These are phyloP conservation scores for Arthonia radiata DNA, from an alignment of 495 filamentous ascomycete species.

Conservation along the genomic window DNA sequence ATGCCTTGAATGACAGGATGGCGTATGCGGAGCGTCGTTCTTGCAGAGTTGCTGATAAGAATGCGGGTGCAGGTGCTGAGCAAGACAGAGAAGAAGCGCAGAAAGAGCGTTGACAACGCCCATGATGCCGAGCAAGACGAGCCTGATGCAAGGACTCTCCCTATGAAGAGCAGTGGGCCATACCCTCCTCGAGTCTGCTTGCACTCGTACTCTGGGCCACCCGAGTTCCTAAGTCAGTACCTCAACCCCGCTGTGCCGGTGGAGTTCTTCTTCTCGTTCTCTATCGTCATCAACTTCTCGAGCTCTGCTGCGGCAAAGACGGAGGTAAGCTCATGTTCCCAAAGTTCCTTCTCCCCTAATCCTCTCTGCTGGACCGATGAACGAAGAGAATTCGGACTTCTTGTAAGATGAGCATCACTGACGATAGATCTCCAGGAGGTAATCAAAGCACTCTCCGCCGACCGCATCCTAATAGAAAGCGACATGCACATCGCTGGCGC, in stretches of 20 bases:
- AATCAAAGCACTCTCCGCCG: conserved; percentile 50
- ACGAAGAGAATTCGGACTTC: no score
- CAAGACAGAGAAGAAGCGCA: conserved; percentile 28
- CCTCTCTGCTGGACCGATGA: no score
- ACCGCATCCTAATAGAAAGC: conserved; percentile 65
- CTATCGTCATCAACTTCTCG: conserved; percentile 54
- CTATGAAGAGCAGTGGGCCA: conserved; percentile 18
- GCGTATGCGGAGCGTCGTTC: no score
- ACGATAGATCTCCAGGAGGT: no score
- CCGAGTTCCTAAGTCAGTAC: conserved; percentile 54
- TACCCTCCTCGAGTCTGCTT: conserved; percentile 84
- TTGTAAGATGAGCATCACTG: no score
- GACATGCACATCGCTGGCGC: conserved; percentile 70
- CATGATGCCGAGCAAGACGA: conserved; percentile 8
- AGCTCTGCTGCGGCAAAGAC: conserved; percentile 26
- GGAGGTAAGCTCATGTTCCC: no score
- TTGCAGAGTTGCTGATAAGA: no score
- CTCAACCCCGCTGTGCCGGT: conserved; percentile 47
- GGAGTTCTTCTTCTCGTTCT: conserved; percentile 74
- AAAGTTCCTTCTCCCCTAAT: no score
- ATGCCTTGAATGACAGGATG: no score
- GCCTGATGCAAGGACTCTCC: conserved; percentile 1
- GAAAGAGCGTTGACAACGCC: conserved; percentile 14
- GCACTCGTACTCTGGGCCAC: conserved; percentile 76
- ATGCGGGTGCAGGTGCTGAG: conserved; percentile 37